Evolutionary conservation across 768 basidiomycete genomes (phyloP).

Genomic region (Grammothele lineata): DNA sequence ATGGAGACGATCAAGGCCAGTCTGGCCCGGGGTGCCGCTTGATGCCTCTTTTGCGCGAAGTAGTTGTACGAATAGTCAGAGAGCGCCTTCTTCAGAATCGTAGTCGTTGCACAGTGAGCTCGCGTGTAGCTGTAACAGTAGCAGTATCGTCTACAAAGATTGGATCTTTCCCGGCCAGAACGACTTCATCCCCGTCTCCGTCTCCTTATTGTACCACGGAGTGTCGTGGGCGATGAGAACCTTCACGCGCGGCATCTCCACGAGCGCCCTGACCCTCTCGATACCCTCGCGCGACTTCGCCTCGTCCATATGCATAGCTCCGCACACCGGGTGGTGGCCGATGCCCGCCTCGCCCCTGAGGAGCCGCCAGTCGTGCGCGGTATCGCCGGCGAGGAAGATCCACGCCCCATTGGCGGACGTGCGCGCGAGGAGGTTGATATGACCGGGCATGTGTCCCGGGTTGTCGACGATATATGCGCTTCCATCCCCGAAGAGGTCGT

Average conservation of each 20-base stretch:
- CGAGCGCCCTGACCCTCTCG: slow-evolving; percentile 29
- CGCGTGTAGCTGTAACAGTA: not conserved
- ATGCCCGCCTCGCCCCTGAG: slow-evolving; percentile 43
- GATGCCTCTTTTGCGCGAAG: too few relatives aligned
- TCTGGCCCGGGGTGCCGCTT: too few relatives aligned
- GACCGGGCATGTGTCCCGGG: slow-evolving; percentile 53
- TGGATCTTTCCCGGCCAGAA: slow-evolving; percentile 29
- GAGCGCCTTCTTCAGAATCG: too few relatives aligned
- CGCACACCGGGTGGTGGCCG: slow-evolving; percentile 25
- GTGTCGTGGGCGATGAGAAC: slow-evolving; percentile 51
- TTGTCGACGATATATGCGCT: slow-evolving; percentile 54
- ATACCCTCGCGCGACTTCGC: slow-evolving; percentile 40
- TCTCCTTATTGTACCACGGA: slow-evolving; percentile 40
- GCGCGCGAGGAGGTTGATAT: slow-evolving; percentile 50
- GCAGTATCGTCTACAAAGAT: not conserved
- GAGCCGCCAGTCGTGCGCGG: slow-evolving; percentile 40
- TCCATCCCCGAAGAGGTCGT: slow-evolving; percentile 52
- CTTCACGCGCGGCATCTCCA: slow-evolving; percentile 33
- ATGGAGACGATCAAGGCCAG: too few relatives aligned
- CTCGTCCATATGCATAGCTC: slow-evolving; percentile 41
- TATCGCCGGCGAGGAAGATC: slow-evolving; percentile 57
- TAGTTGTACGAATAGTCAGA: too few relatives aligned
- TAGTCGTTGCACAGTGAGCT: too few relatives aligned
- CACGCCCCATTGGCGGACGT: slow-evolving; percentile 53
- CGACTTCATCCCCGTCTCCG: slow-evolving; percentile 35